Percentiles rank a stretch among this genome's conserved stretches.
Evolutionary conservation across 805 yeast genomes (phyloP).

Genomic region (Candida coquimbonensis): DNA sequence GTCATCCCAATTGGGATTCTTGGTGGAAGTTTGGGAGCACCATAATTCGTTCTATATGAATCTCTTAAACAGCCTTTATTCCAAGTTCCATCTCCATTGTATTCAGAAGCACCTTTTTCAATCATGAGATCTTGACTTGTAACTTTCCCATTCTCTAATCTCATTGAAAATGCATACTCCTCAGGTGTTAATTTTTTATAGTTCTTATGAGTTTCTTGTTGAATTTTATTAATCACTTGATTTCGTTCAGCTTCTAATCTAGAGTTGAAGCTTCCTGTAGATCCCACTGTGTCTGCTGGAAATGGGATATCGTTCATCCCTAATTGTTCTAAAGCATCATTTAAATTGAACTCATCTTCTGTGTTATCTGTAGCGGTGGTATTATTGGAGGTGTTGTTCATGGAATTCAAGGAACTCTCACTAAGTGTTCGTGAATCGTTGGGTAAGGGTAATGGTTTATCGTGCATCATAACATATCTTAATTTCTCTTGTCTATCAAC

Average conservation of each 20-base stretch:
- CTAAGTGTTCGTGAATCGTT: too few relatives aligned
- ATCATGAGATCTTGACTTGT: conserved; percentile 13
- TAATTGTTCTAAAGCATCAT: not conserved
- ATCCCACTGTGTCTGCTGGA: conserved; percentile 19
- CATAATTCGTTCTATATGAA: conserved; percentile 6
- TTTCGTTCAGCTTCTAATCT: conserved; percentile 1
- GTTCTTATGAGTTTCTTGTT: not conserved
- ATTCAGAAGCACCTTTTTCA: conserved; percentile 19
- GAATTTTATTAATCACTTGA: not conserved
- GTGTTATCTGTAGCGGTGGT: not conserved
- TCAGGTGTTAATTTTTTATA: conserved; percentile 12
- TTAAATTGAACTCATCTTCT: not conserved
- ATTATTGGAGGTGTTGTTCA: not conserved
- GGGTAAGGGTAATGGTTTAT: too few relatives aligned
- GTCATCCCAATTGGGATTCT: conserved; percentile 23
- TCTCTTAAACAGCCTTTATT: conserved; percentile 13
- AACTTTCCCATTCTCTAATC: conserved; percentile 16
- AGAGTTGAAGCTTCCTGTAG: not conserved
- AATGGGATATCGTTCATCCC: conserved; percentile 11
- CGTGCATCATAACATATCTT: too few relatives aligned
- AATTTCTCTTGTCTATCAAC: not conserved
- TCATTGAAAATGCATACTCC: conserved; percentile 13
- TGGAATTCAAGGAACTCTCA: too few relatives aligned
- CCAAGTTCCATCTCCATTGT: conserved; percentile 24
- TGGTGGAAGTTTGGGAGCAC: conserved; percentile 19